Evolutionary conservation across 352 stramenopile species (phyloP).

Genomic region (Poterioochromonas sp.): DNA sequence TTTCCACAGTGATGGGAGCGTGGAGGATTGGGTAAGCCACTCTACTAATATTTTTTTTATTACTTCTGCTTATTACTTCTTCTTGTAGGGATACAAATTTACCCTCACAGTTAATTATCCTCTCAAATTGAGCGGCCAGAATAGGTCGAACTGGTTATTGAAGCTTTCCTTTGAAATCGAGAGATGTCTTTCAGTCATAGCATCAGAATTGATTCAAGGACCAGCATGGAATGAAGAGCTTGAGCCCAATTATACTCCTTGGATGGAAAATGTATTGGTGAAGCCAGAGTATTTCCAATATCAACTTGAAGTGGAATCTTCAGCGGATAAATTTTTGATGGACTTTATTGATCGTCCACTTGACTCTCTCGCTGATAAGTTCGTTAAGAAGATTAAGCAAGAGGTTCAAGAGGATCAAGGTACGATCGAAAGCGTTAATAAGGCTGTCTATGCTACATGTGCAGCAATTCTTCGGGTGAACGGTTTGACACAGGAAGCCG

Average conservation of each 20-base stretch:
- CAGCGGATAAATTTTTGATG: not conserved
- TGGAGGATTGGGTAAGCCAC: slow-evolving; percentile 77
- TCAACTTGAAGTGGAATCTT: not conserved
- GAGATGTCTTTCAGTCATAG: not conserved
- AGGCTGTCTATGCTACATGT: slow-evolving; percentile 35
- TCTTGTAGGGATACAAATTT: slow-evolving; percentile 73
- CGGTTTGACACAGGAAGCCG: slow-evolving; percentile 4
- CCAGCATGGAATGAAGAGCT: not conserved
- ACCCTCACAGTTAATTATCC: slow-evolving; percentile 49
- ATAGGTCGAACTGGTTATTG: slow-evolving; percentile 25
- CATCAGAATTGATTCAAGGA: slow-evolving; percentile 1
- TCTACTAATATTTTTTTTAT: no score
- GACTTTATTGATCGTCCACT: not conserved
- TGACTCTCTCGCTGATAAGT: not conserved
- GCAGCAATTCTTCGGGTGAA: slow-evolving; percentile 23
- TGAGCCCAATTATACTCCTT: slow-evolving; percentile 21
- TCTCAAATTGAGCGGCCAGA: not conserved
- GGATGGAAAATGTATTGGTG: slow-evolving; percentile 29
- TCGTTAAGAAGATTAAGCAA: slow-evolving; percentile 31
- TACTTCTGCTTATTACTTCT: no score
- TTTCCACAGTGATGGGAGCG: slow-evolving; percentile 69
- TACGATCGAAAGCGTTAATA: slow-evolving; percentile 30
- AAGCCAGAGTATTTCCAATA: not conserved
- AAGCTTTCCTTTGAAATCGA: slow-evolving; percentile 26
- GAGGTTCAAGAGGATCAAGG: slow-evolving; percentile 32